Evolutionary conservation across 1,284 basidiomycete species (phyloP), one percentile per base, ranked within the genome.

Genomic region (Malassezia obtusa): DNA sequence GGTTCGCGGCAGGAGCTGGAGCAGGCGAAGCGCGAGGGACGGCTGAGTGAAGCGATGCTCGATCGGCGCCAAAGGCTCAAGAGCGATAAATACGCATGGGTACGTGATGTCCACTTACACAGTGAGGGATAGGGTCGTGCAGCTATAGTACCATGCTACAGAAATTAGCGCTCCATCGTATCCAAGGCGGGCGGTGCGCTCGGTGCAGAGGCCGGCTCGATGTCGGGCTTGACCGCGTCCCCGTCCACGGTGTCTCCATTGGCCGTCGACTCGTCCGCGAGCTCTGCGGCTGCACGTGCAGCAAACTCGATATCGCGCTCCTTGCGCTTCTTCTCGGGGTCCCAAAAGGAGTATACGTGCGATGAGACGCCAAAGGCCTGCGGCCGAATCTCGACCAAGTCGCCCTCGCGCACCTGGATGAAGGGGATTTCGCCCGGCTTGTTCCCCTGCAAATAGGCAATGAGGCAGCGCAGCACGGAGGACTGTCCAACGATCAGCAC

Each of bases 381-480:
- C 7, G 71, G 71, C 9, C 51, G 26, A 26, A 73, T 68, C 48
- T 71, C 71, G 33, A 72, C 60, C 32, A 74, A 52, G 41, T 74
- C 67, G 19, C 71, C 71, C 40, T 71, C 71, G 32, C 66, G 55
- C 12, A 98, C 85, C 74, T 95, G 90, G 52, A 98, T 91, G 1
- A 87, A 88, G 0, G 92, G 94, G 36, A 98, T 94, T 74, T 98
- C 91, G 31, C 84, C 85, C 0, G 92, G 89, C n/a, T 89, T 89
- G 3, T 95, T 79, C 3, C 94, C 92, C 62, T 94, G 89, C 22
- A 71, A 52, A 52, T 73, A 71, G 26, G 77, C 76, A 50, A 80
- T 77, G 33, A 99, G 79, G 76, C 92, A 99, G 24, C 94, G 84
- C 67, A 98, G 91, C 68, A 98, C 94, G n/a, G 88, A 92, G 6